Percentiles rank a stretch among this genome's conserved stretches.
These are phyloP conservation scores for Saccharomyces hybrid DNA, from an alignment of 1,139 yeast species.

Conservation along the genomic window DNA sequence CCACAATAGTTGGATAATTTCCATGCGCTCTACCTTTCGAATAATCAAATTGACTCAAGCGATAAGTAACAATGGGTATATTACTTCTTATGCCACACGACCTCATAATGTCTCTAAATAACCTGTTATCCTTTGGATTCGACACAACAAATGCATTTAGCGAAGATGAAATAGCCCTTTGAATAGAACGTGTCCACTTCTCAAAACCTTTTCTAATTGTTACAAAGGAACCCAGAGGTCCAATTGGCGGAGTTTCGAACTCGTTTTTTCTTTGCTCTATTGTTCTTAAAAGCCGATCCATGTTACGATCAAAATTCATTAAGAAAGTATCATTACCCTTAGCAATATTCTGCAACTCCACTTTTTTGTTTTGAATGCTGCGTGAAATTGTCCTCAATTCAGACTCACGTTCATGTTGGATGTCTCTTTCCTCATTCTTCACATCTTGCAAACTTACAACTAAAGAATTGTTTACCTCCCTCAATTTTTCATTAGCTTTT, in stretches of 20 bases:
- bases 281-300: conserved; percentile 37
- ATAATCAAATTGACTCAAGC: conserved; percentile 49
- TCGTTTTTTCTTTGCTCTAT: conserved; percentile 32
- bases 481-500: conserved; percentile 12
- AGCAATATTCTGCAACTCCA: conserved; percentile 14
- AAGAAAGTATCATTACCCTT: conserved; percentile 21
- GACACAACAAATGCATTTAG: conserved; percentile 63
- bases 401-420: conserved; percentile 9
- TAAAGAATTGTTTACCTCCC: conserved; percentile 10
- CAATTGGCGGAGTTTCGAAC: conserved; percentile 54
- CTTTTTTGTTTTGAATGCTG: conserved; percentile 11
- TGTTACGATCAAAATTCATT: conserved; percentile 42
- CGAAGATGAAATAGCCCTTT: conserved; percentile 41
- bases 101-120: conserved; percentile 40
- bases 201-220: conserved; percentile 47
- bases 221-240: conserved; percentile 70
- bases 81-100: conserved; percentile 26
- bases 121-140: conserved; percentile 50
- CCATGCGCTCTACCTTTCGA: conserved; percentile 33
- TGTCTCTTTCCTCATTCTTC: conserved; percentile 12
- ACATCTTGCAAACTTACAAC: conserved; percentile 15
- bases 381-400: conserved; percentile 11
- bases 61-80: conserved; percentile 45
- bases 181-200: conserved; percentile 59
- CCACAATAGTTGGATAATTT: conserved; percentile 45